phyloP scores from a whole-genome alignment of 164 flowering plant genomes.

The Platanus orientalis region DNA sequence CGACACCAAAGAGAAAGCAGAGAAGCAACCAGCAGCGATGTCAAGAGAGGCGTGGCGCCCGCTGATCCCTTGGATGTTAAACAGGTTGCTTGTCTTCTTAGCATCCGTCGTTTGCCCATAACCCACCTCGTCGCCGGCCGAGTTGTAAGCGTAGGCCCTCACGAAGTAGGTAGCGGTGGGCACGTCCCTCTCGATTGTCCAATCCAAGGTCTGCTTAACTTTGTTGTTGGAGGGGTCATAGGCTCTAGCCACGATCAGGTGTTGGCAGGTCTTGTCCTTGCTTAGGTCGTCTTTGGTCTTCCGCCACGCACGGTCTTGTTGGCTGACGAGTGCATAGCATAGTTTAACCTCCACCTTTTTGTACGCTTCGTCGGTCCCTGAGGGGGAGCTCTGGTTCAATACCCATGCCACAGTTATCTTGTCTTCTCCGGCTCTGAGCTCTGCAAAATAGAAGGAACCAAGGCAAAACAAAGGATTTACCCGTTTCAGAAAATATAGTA shows the following conservation, averaged over 20 bases:
- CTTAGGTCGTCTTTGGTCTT: constrained; percentile 40
- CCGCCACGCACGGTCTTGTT: constrained; percentile 62
- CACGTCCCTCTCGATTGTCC: constrained; percentile 35
- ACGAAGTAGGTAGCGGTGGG: constrained; percentile 14
- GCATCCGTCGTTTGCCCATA: no score
- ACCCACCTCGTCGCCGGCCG: no score
- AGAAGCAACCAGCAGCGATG: no score
- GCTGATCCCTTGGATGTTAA: no score
- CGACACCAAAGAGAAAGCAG: no score
- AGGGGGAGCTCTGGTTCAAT: constrained; percentile 26
- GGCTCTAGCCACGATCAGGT: constrained; percentile 22
- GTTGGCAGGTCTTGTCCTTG: constrained; percentile 70
- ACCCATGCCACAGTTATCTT: constrained; percentile 51
- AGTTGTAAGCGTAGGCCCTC: no score
- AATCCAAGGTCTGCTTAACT: constrained; percentile 8
- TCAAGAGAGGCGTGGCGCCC: no score
- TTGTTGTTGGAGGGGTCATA: constrained; percentile 2
- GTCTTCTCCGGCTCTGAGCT: constrained; percentile 47
- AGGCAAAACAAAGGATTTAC: no score
- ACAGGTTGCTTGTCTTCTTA: no score
- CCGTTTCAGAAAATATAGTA: no score
- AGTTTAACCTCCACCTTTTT: constrained; percentile 52
- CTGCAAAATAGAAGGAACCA: constrained; percentile 33
- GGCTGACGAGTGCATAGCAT: constrained; percentile 70
- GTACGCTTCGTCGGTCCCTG: constrained; percentile 39